A percentile compares a stretch with the other conserved stretches of the same genome.
Evolutionary conservation across 1,284 basidiomycete species (phyloP).

Genomic region (Amylostereum areolatum): DNA sequence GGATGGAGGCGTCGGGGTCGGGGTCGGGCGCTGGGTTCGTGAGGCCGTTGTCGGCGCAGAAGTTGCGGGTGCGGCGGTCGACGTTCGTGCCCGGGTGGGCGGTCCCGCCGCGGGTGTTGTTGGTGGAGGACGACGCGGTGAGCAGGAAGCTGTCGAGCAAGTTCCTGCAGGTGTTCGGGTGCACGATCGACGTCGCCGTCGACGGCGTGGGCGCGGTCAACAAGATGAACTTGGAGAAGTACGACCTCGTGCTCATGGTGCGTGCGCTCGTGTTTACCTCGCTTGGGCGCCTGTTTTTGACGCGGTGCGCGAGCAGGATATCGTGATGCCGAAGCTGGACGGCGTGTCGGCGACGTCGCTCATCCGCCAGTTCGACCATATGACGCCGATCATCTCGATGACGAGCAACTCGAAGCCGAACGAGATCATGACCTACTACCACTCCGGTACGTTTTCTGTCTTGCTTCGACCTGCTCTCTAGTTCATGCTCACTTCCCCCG

Average conservation of each 20-base stretch:
- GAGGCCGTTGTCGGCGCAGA: conserved; percentile 29
- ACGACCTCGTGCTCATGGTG: conserved; percentile 93
- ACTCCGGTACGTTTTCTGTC: conserved; percentile 42
- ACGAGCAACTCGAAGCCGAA: conserved; percentile 89
- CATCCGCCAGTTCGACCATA: conserved; percentile 90
- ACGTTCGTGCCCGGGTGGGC: conserved; percentile 89
- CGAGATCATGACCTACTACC: conserved; percentile 91
- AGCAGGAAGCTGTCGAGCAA: conserved; percentile 85
- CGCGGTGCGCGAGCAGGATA: conserved; percentile 51
- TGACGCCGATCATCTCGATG: conserved; percentile 97
- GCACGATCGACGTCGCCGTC: conserved; percentile 90
- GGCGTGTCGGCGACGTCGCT: conserved; percentile 87
- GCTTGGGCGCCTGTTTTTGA: conserved; percentile 7
- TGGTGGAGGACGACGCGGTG: conserved; percentile 95
- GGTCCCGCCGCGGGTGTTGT: conserved; percentile 78
- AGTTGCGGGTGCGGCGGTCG: conserved; percentile 61
- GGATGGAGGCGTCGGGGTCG: conserved; percentile 5
- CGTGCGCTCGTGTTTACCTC: conserved; percentile 20
- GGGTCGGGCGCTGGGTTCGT: neutral
- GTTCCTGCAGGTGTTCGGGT: conserved; percentile 94
- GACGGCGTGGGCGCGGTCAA: conserved; percentile 92
- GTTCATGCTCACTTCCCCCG: conserved; percentile 3
- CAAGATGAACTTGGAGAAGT: conserved; percentile 94
- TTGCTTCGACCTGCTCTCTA: neutral
- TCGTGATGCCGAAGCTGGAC: conserved; percentile 92